A percentile compares a stretch with the other conserved stretches of the same genome.
Evolutionary conservation across 2,329 filamentous ascomycete genomes (phyloP).

Genomic region (Ascocoryne sarcoides): DNA sequence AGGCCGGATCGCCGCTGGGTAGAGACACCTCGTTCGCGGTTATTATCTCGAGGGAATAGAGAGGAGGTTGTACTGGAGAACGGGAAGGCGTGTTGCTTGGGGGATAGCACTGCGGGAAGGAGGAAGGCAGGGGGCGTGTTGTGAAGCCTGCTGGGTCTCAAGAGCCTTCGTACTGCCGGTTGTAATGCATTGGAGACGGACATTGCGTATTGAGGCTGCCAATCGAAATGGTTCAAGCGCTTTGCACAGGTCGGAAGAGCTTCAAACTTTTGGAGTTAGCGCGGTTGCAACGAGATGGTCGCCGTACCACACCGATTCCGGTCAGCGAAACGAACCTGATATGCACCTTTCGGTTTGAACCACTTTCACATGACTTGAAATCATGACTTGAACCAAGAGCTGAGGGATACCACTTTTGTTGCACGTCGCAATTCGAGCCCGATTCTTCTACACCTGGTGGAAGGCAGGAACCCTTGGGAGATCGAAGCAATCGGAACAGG

Average conservation of each 20-base stretch:
- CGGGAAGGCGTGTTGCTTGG: slow-evolving; percentile 21
- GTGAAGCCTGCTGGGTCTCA: not conserved
- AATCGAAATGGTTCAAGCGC: not conserved
- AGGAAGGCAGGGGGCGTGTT: not conserved
- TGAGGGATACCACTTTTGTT: not conserved
- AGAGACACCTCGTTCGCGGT: slow-evolving; percentile 72
- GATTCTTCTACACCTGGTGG: not conserved
- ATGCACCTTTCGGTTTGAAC: not conserved
- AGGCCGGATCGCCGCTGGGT: slow-evolving; percentile 70
- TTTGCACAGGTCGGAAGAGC: not conserved
- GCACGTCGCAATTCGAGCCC: not conserved
- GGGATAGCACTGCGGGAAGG: slow-evolving; percentile 21
- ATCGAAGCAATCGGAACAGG: not conserved
- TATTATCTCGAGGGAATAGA: slow-evolving; percentile 50
- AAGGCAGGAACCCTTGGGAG: not conserved
- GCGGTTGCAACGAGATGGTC: not conserved
- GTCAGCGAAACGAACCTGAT: not conserved
- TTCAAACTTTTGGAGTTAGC: not conserved
- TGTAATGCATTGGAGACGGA: not conserved
- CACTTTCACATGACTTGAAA: not conserved
- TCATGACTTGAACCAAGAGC: too few species aligned
- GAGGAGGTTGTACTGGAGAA: slow-evolving; percentile 27
- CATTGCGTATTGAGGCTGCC: not conserved
- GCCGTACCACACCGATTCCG: not conserved
- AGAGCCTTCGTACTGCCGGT: not conserved